phyloP scores from a whole-genome alignment of 306 rosid genomes.

The Malus sylvestris region DNA sequence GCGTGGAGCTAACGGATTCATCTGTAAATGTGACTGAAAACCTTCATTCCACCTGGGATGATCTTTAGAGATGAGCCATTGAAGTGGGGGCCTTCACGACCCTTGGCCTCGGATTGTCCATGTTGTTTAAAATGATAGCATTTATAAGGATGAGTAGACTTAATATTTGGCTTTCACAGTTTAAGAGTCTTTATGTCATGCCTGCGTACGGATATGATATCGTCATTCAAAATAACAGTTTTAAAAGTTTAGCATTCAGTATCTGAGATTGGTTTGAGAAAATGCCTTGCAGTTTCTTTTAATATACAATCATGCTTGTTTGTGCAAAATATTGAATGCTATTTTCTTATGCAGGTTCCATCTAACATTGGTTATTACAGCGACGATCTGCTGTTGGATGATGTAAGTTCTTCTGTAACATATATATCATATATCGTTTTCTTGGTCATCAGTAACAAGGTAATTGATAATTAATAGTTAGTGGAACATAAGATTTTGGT shows the following conservation, averaged over 20 bases:
- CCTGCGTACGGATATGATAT: not conserved
- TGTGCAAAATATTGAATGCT: conserved; percentile 15
- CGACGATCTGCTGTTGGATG: conserved; percentile 89
- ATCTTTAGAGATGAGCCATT: not conserved
- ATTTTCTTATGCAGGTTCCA: conserved; percentile 49
- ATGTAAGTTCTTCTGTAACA: conserved; percentile 48
- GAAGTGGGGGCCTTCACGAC: not conserved
- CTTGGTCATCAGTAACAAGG: not conserved
- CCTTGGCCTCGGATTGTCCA: not conserved
- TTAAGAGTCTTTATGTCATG: not conserved
- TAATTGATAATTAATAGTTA: not conserved
- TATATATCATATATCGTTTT: not conserved
- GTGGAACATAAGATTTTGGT: not conserved
- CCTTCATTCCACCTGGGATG: not conserved
- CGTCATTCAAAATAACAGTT: not conserved
- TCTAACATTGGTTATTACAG: conserved; percentile 68
- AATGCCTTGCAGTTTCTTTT: not conserved
- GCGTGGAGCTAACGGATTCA: not conserved
- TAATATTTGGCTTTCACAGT: not conserved
- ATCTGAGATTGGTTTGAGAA: not conserved
- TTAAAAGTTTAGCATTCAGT: not conserved
- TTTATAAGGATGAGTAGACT: no score
- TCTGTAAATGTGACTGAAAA: not conserved
- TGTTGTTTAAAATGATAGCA: not conserved
- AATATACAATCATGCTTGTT: not conserved